Evolutionary conservation across 768 basidiomycete species (phyloP).

Genomic region (Russula sp.): DNA sequence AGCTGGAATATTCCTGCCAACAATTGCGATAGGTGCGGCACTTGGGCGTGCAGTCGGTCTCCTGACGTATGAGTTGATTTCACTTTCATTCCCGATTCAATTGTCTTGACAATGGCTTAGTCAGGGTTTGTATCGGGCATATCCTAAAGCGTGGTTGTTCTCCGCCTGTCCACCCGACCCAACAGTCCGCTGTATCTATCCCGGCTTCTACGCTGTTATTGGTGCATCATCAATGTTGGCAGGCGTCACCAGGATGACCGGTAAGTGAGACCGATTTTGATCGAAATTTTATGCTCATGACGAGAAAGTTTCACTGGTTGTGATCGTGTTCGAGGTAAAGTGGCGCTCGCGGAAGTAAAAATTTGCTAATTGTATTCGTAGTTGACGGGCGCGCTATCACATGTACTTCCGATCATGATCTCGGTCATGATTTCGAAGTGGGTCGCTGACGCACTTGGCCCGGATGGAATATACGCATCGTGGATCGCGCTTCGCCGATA

Average conservation of each 20-base stretch:
- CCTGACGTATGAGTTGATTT: constrained; percentile 48
- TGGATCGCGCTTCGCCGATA: constrained; percentile 73
- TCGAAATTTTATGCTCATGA: background rate
- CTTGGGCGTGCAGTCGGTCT: constrained; percentile 69
- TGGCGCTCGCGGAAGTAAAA: constrained; percentile 5
- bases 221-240: constrained; percentile 75
- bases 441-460: constrained; percentile 69
- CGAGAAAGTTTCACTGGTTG: constrained; percentile 62
- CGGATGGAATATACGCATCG: constrained; percentile 65
- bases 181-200: constrained; percentile 63
- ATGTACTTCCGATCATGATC: constrained; percentile 81
- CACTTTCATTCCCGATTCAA: background rate
- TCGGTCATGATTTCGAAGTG: constrained; percentile 75
- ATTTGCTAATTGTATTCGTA: constrained; percentile 31
- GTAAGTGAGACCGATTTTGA: constrained; percentile 39
- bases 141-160: constrained; percentile 68
- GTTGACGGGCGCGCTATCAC: constrained; percentile 76
- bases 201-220: constrained; percentile 75
- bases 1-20: constrained; percentile 73
- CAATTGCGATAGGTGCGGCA: constrained; percentile 71
- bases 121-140: constrained; percentile 63
- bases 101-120: constrained; percentile 37
- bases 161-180: constrained; percentile 70
- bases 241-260: constrained; percentile 75
- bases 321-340: constrained; percentile 68